Evolutionary conservation across 2,329 filamentous ascomycete genomes (phyloP).

Genomic region (Cercospora zeae-maydis): DNA sequence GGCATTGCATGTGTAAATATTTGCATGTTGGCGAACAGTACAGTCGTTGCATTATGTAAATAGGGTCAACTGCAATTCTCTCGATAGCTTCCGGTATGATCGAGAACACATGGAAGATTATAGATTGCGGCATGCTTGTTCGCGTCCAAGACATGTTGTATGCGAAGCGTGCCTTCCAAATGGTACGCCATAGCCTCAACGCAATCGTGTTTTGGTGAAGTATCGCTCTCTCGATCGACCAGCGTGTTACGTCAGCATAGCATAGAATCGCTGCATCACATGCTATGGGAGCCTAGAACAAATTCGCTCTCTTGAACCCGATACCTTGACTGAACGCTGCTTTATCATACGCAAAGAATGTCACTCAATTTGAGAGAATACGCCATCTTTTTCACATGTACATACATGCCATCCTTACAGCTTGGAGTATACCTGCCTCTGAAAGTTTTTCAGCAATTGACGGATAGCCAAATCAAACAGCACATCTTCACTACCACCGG

Average conservation of each 20-base stretch:
- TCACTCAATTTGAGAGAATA: too few species aligned
- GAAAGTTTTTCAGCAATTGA: not conserved
- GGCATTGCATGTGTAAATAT: not conserved
- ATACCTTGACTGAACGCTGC: too few species aligned
- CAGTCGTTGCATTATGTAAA: not conserved
- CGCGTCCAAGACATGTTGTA: not conserved
- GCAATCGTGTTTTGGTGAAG: too few species aligned
- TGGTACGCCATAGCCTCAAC: too few species aligned
- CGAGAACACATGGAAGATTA: not conserved
- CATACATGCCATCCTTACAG: not conserved
- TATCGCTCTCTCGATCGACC: too few species aligned
- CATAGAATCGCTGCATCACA: too few species aligned
- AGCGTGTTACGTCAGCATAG: too few species aligned
- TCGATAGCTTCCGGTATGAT: not conserved
- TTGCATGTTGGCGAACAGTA: not conserved
- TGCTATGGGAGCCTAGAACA: too few species aligned
- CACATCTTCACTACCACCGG: not conserved
- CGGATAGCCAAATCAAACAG: not conserved
- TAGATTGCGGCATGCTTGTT: not conserved
- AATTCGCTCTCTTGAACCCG: too few species aligned
- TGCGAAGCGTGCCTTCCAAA: too few species aligned
- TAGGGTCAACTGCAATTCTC: too few species aligned
- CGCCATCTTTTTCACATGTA: not conserved
- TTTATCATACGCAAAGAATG: too few species aligned
- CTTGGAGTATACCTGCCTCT: not conserved